Evolutionary conservation across 768 basidiomycete genomes (phyloP), one percentile per base, ranked within the genome.

Genomic region (Boletus reticuloceps): DNA sequence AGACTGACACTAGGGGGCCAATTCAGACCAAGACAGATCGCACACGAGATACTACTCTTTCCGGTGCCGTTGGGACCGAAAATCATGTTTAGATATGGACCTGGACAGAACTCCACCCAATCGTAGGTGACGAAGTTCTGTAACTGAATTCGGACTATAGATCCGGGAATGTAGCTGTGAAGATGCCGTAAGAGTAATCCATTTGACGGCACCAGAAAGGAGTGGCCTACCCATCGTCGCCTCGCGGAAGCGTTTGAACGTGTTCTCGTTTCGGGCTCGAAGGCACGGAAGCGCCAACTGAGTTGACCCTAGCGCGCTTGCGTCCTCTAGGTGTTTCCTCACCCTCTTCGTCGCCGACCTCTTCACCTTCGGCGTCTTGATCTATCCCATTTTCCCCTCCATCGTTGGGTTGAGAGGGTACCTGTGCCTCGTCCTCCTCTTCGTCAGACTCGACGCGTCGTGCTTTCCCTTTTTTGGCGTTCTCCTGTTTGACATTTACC

Each of bases 61-160:
- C 96, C 96, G 0, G 96, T 97, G 1, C 96, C 96, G 58, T 98
- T 98, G 8, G 96, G 95, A 1, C 97, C 97, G 36, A 98, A 78
- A 46, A 98, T 92, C 94, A 98, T 96, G 74, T 98, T 98, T 5
- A 98, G 78, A 68, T 91, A 86, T 0, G 96, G 88, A 1, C 96
- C 97, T 0, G 94, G 93, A 19, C 74, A 72, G 71, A 98, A 98
- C 66, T 96, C 89, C 58, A 94, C 94, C 58, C 74, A 83, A 70
- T 97, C 93, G 65, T 99, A 98, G 10, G 97, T 99, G 50, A 98
- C 85, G 65, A 99, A 99, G 66, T 95, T 94, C 64, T 83, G 72
- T 39, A 96, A 75, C 63, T 88, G 84, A 44, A 98, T 86, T 44
- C 96, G 88, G 51, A 92, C 82, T 60, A 99, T 94, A 1, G 94